Evolutionary conservation across 2,329 filamentous ascomycete genomes (phyloP).

Genomic region (Penicillium sp.): DNA sequence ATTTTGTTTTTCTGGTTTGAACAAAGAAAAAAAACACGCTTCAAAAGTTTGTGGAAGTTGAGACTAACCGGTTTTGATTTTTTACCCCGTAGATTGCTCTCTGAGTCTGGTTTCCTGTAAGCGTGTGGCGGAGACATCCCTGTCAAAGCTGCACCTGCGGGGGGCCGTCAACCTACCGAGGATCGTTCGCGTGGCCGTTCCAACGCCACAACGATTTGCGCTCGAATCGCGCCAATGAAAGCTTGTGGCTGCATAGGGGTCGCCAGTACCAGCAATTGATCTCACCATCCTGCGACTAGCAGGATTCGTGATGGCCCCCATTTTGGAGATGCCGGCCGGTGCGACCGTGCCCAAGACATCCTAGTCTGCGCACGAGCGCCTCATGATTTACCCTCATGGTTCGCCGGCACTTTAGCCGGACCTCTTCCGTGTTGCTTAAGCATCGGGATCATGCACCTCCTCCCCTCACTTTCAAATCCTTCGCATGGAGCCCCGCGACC

Average conservation of each 20-base stretch:
- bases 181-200: constrained; percentile 17
- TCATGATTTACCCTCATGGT: constrained; percentile 4
- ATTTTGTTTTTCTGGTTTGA: constrained; percentile 16
- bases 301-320: constrained; percentile 7
- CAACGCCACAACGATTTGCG: constrained; percentile 21
- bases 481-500: constrained; percentile 1
- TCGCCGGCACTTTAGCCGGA: constrained; percentile 1
- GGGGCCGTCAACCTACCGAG: constrained; percentile 24
- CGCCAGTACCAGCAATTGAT: constrained; percentile 13
- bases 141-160: constrained; percentile 31
- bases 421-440: constrained; percentile 4
- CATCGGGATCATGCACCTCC: background rate
- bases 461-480: background rate
- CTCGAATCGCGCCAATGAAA: constrained; percentile 26
- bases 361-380: constrained; percentile 18
- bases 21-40: constrained; percentile 20
- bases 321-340: constrained; percentile 12
- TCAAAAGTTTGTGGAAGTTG: constrained; percentile 31
- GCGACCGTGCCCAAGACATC: constrained; percentile 23
- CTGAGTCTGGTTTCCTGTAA: constrained; percentile 57
- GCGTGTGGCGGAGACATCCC: constrained; percentile 28
- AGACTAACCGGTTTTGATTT: constrained; percentile 42
- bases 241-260: constrained; percentile 12
- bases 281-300: constrained; percentile 19
- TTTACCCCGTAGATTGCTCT: constrained; percentile 51